Evolutionary conservation across 352 stramenopile genomes (phyloP), one percentile per base, ranked within the genome.

Genomic region (Pythium catenulatum): DNA sequence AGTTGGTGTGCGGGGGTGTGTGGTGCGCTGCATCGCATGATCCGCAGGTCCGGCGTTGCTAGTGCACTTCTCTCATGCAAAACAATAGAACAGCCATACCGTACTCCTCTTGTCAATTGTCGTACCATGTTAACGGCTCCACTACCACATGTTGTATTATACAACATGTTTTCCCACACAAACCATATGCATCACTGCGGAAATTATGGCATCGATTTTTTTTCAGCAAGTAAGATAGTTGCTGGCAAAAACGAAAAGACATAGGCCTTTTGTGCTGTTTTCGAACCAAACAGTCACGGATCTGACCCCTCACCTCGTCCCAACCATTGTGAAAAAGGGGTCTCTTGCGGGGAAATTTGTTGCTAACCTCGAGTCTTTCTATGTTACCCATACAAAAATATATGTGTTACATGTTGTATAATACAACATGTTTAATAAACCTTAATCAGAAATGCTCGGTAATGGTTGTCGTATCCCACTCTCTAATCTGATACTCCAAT

Each of bases 291-390:
- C n/a, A 36, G n/a, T 3, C 27, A 15, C 14, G 9, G 63, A 25
- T 56, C 21, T 56, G 25, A 56, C 39, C 30, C 23, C 23, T 25
- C 23, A 25, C 21, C 45, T 0, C 1, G 68, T 77, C 68, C 45
- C 48, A 59, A 46, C 25, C 21, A 46, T 15, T 45, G 39, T 36
- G 65, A 37, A 25, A 43, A 46, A 48, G 68, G 48, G 48, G 46
- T 48, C 68, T 46, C 32, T 77, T 77, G 68, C 45, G 68, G 45
- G 63, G 32, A 77, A 50, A 77, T 65, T 65, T 48, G 45, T 63
- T 23, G 68, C 68, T 77, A 77, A 77, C 14, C 25, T 77, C 68
- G 32, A 77, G 68, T 77, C 68, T 65, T 77, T 76, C 63, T 77
- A 77, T 77, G 68, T 77, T 65, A 65, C 25, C 52, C 13, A 63